A percentile compares a stretch with the other conserved stretches of the same genome.
Conservation (phyloP, 768 basidiomycete genomes). For the Calocera cornea region DNA sequence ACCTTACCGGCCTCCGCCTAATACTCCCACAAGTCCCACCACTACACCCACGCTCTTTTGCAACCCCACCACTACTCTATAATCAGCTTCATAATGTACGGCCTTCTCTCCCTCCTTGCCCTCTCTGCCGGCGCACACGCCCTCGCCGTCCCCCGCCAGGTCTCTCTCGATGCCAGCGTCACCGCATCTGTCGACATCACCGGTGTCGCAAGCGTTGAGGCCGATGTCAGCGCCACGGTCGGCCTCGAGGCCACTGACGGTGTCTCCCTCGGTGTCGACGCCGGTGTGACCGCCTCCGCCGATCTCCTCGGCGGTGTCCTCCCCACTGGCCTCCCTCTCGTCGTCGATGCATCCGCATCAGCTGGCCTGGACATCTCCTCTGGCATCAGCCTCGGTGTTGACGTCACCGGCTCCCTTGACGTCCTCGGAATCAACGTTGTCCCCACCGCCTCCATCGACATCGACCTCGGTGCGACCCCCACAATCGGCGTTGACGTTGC, state of each 20-base stretch:
- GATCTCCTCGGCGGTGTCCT: neutral
- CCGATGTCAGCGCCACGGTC: neutral
- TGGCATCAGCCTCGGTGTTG: neutral
- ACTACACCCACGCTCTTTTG: neutral
- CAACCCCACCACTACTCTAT: neutral
- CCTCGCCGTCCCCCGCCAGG: neutral
- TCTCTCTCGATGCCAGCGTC: neutral
- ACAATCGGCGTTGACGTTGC: neutral
- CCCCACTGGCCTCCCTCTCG: neutral
- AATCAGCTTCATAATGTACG: neutral
- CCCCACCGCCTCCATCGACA: neutral
- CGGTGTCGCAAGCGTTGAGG: neutral
- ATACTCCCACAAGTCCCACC: neutral
- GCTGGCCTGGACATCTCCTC: neutral
- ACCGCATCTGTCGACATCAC: neutral
- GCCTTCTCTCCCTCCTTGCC: neutral
- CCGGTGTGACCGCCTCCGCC: neutral
- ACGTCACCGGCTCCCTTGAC: neutral
- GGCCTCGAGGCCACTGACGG: neutral
- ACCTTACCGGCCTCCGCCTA: conserved; percentile 1
- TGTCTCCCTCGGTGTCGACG: neutral
- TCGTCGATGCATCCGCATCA: neutral
- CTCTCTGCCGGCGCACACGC: neutral
- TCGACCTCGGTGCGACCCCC: neutral
- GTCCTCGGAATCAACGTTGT: neutral